These are phyloP conservation scores for Sclerotinia trifoliorum DNA, from an alignment of 2,329 filamentous ascomycete genomes.

Conservation along the genomic window DNA sequence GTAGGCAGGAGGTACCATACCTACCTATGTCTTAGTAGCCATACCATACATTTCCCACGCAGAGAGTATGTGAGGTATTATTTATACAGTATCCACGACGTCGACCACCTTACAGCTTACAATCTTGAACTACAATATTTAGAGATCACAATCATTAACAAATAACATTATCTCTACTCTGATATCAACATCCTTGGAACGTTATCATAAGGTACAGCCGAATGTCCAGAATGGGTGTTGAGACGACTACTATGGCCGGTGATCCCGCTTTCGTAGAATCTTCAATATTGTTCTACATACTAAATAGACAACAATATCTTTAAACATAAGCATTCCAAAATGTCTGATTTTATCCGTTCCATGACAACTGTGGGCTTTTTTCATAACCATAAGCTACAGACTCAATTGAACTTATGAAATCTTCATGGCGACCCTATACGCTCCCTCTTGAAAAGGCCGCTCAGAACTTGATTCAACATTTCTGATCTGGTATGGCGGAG, in stretches of 20 bases:
- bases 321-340: neutral
- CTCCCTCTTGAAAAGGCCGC: too few species aligned
- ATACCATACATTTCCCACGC: too few species aligned
- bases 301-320: neutral
- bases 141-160: neutral
- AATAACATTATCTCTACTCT: neutral
- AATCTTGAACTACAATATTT: neutral
- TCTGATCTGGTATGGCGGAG: too few species aligned
- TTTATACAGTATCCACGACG: neutral
- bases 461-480: too few species aligned
- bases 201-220: neutral
- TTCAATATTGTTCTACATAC: neutral
- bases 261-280: neutral
- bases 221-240: neutral
- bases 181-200: neutral
- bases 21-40: neutral
- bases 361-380: neutral
- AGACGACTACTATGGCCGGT: neutral
- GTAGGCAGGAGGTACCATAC: neutral
- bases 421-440: too few species aligned
- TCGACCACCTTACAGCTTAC: neutral
- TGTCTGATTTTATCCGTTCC: neutral
- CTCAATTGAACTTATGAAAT: too few species aligned
- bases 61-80: neutral
- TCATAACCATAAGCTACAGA: too few species aligned